These are phyloP conservation scores for Volvox reticuliferus DNA, from an alignment of 139 green algal genomes.

Conservation along the genomic window DNA sequence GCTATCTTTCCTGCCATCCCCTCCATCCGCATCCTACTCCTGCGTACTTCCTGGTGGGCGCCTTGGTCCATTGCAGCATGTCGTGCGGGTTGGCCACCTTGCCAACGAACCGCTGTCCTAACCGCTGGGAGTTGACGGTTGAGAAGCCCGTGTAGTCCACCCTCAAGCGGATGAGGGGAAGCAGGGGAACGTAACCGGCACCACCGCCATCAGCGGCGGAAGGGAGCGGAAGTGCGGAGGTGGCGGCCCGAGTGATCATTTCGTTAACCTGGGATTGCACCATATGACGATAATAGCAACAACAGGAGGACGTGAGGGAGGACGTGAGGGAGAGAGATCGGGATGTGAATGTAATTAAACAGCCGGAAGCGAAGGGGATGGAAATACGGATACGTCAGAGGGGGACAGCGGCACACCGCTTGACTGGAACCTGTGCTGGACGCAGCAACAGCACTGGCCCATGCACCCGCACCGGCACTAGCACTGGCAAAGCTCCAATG, in stretches of 20 bases:
- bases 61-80: conserved; percentile 94
- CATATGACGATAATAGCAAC: too few relatives aligned
- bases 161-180: conserved; percentile 84
- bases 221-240: neutral
- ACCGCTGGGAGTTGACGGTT: conserved; percentile 96
- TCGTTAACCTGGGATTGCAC: conserved; percentile 42
- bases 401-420: too few relatives aligned
- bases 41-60: conserved; percentile 40
- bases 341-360: too few relatives aligned
- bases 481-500: too few relatives aligned
- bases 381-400: too few relatives aligned
- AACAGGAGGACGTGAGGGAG: neutral
- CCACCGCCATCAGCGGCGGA: neutral
- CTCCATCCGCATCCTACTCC: neutral
- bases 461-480: too few relatives aligned
- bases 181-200: conserved; percentile 33
- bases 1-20: too few relatives aligned
- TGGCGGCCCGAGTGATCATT: conserved; percentile 49
- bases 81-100: conserved; percentile 98
- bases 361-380: too few relatives aligned
- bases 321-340: neutral
- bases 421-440: too few relatives aligned
- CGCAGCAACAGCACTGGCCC: too few relatives aligned
- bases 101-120: conserved; percentile 96
- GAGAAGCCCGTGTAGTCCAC: conserved; percentile 97